A percentile compares a stretch with the other conserved stretches of the same genome.
These are phyloP conservation scores for Chrysosporium keratinophilum DNA, from an alignment of 2,329 filamentous ascomycete genomes.

Conservation along the genomic window DNA sequence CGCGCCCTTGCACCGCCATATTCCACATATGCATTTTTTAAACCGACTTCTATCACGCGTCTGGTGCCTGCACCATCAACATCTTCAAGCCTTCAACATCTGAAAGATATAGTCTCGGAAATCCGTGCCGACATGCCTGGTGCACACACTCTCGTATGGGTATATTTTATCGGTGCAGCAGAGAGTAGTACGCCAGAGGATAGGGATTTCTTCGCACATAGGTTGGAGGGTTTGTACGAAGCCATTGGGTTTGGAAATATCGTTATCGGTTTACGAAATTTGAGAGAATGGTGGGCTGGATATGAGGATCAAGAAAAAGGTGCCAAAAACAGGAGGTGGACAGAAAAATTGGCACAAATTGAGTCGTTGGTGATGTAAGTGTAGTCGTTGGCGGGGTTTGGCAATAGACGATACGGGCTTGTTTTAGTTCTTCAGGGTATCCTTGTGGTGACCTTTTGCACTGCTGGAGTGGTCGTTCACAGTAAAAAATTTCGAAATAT, in stretches of 20 bases:
- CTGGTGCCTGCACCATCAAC: neutral
- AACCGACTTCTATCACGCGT: neutral
- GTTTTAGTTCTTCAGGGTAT: too few species aligned
- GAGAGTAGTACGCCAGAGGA: neutral
- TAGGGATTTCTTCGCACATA: neutral
- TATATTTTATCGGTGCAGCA: slow-evolving; percentile 4
- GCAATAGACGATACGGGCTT: neutral
- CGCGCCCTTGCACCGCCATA: neutral
- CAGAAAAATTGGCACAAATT: neutral
- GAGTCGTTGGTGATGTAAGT: neutral
- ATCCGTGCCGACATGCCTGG: neutral
- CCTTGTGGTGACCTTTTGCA: too few species aligned
- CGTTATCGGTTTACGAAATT: neutral
- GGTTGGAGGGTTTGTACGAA: neutral
- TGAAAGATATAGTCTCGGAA: neutral
- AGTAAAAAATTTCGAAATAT: too few species aligned
- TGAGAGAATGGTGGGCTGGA: neutral
- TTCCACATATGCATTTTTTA: neutral
- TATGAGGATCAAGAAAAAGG: neutral
- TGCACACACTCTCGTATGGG: neutral
- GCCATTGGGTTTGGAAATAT: slow-evolving; percentile 2
- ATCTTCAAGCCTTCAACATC: neutral
- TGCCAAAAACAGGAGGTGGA: neutral
- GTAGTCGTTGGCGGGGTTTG: neutral
- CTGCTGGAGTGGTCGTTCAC: too few species aligned